phyloP scores from a whole-genome alignment of 2,329 filamentous ascomycete species.

The Nemania abortiva region DNA sequence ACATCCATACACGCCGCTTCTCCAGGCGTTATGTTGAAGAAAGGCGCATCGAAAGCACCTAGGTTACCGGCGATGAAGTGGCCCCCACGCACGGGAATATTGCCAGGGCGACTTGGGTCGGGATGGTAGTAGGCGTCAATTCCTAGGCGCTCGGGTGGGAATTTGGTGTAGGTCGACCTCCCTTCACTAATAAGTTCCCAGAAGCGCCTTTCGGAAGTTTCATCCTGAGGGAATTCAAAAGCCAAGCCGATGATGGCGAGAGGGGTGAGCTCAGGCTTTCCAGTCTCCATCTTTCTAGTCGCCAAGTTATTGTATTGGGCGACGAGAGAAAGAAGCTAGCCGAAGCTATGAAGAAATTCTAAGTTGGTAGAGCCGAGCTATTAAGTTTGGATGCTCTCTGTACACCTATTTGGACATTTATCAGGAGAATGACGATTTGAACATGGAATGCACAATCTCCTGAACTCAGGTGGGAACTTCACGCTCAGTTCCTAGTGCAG shows the following conservation, averaged over 20 bases:
- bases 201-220: constrained; percentile 11
- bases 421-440: not conserved
- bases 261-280: not conserved
- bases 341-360: not conserved
- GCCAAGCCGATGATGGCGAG: constrained; percentile 25
- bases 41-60: constrained; percentile 33
- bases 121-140: constrained; percentile 34
- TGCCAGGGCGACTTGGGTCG: constrained; percentile 13
- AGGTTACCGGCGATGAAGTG: constrained; percentile 28
- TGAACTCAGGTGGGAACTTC: not conserved
- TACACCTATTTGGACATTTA: not conserved
- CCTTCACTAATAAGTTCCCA: constrained; percentile 28
- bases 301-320: too few species aligned
- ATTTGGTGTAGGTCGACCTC: constrained; percentile 22
- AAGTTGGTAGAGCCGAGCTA: too few species aligned
- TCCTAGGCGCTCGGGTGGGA: constrained; percentile 27
- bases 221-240: constrained; percentile 28
- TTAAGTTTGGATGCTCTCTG: too few species aligned
- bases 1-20: constrained; percentile 37
- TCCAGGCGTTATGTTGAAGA: constrained; percentile 29
- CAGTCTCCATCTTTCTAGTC: not conserved
- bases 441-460: too few species aligned
- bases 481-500: not conserved
- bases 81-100: constrained; percentile 21
- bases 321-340: not conserved